Base-by-base conservation (phyloP, 257 asterid genomes). In the Henckelia pumila region DNA sequence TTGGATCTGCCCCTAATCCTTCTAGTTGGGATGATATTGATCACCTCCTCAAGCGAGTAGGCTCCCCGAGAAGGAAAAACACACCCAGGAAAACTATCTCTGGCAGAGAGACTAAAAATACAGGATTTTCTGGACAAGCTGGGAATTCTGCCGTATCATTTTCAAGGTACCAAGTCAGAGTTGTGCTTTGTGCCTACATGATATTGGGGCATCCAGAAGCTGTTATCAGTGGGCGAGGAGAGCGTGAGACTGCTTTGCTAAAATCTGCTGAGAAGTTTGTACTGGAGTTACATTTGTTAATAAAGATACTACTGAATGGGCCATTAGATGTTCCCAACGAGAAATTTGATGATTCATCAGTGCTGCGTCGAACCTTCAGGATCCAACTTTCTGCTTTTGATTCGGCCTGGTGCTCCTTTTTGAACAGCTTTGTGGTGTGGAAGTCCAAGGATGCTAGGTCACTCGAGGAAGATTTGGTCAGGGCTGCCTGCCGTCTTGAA, bases 401-500 rank as follows among this genome's bases (percentile, higher is more conserved):
- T 83, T 79, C 89, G 56, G 85, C 98, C 22, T 94, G 99, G 99
- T 91, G 98, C 75, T 85, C 95, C 47, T 94, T 81, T 65, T 82
- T 94, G 86, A 87, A 87, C 83, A 89, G 94, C 76, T 94, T 94
- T 82, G 98, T 94, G 80, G 80, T 82, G 56, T 94, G 99, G 99
- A 94, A 94, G 81, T 87, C 82, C 29, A 94, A 87, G 85, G 98
- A 94, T 83, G 97, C 99, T 22, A 82, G 79, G 81, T 83, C 87
- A 26, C 77, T 94, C 3, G 95, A 85, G 86, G 92, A 82, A 76
- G 97, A 94, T 83, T 79, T 91, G 79, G 93, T 91, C 59, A 87
- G 85, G 79, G 98, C 96, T 76, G 98, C 99, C 64, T 84, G 96
- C 78, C 97, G 87, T 71, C 98, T 94, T 57, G 99, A 94, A 70